Conservation (phyloP, 1,139 yeast genomes). For the Nematodospora anomalae region DNA sequence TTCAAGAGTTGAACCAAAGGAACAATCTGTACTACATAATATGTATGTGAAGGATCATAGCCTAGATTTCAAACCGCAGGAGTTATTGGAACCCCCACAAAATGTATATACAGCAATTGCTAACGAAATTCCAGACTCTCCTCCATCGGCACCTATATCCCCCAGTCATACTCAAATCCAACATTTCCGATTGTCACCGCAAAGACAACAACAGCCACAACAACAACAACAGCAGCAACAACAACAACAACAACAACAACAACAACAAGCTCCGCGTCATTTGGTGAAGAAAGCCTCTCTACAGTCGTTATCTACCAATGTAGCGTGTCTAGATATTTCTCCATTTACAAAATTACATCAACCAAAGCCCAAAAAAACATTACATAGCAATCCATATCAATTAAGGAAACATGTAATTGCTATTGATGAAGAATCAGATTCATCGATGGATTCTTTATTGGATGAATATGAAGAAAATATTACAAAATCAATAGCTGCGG, state of each 20-base stretch:
- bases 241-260: too few species aligned
- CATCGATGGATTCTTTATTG: slow-evolving; percentile 52
- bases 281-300: slow-evolving; percentile 23
- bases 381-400: slow-evolving; percentile 7
- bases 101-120: slow-evolving; percentile 14
- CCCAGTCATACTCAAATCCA: slow-evolving; percentile 25
- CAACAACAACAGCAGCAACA: too few species aligned
- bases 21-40: slow-evolving; percentile 3
- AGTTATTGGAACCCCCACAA: slow-evolving; percentile 1
- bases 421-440: slow-evolving; percentile 28
- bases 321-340: slow-evolving; percentile 32
- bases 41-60: neutral
- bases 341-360: slow-evolving; percentile 15
- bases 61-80: slow-evolving; percentile 3
- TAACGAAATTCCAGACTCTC: slow-evolving; percentile 42
- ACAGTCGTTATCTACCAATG: slow-evolving; percentile 28
- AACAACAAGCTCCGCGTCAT: slow-evolving; percentile 7
- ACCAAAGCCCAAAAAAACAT: slow-evolving; percentile 21
- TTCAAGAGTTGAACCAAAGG: slow-evolving; percentile 2
- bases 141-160: slow-evolving; percentile 48
- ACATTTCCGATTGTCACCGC: slow-evolving; percentile 10
- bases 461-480: slow-evolving; percentile 53
- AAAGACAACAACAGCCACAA: slow-evolving; percentile 4
- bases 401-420: slow-evolving; percentile 3
- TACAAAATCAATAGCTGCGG: slow-evolving; percentile 26